Conservation (phyloP, 2,329 filamentous ascomycete species). For the Acarospora socialis region DNA sequence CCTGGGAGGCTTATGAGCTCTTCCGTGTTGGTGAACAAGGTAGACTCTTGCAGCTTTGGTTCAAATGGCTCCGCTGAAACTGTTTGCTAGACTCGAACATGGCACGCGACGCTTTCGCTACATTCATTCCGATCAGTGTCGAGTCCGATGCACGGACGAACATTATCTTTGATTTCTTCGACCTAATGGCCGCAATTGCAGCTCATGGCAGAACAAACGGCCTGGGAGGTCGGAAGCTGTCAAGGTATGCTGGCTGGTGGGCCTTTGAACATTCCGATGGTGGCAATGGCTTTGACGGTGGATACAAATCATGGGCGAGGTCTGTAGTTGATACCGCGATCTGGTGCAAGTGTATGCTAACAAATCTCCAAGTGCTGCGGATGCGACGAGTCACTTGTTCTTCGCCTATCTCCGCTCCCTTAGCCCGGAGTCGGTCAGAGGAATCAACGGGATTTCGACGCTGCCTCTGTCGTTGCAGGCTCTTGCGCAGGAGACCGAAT, state of each 20-base stretch:
- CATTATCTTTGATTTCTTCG: slow-evolving; percentile 95
- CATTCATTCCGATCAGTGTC: slow-evolving; percentile 87
- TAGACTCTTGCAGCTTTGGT: slow-evolving; percentile 28
- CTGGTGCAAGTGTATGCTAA: slow-evolving; percentile 8
- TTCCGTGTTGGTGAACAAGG: slow-evolving; percentile 91
- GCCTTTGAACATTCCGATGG: slow-evolving; percentile 84
- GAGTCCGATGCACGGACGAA: slow-evolving; percentile 71
- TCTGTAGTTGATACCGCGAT: slow-evolving; percentile 28
- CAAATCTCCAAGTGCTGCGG: slow-evolving; percentile 55
- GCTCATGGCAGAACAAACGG: slow-evolving; percentile 90
- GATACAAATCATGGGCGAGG: slow-evolving; percentile 79
- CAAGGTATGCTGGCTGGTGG: slow-evolving; percentile 95
- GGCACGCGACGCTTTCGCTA: slow-evolving; percentile 85
- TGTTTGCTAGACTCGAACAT: slow-evolving; percentile 61
- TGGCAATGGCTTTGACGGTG: slow-evolving; percentile 83
- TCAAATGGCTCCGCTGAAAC: neutral
- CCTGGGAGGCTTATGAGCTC: slow-evolving; percentile 92
- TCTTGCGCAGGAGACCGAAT: slow-evolving; percentile 81
- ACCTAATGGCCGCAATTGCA: slow-evolving; percentile 76
- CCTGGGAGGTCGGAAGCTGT: slow-evolving; percentile 82
- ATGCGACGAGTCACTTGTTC: slow-evolving; percentile 93
- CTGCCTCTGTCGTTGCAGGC: slow-evolving; percentile 85
- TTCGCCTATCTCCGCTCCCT: slow-evolving; percentile 91
- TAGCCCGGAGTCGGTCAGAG: slow-evolving; percentile 57
- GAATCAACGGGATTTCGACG: slow-evolving; percentile 63